Percentiles rank a stretch among this genome's conserved stretches.
phyloP scores from a whole-genome alignment of 106 monocot genomes.

The Dendrobium nobile region DNA sequence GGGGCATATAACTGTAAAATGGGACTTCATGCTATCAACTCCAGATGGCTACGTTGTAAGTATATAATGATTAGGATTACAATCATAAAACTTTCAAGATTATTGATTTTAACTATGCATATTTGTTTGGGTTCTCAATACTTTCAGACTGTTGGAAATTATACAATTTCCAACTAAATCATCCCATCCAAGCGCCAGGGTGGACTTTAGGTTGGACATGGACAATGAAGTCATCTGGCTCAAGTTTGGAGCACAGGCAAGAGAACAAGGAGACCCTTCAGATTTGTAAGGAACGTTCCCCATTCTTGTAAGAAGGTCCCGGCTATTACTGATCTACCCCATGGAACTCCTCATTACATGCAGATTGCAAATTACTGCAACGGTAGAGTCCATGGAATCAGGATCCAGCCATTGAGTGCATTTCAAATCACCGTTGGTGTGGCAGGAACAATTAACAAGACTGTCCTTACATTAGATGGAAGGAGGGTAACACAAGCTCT shows the following conservation, averaged over 20 bases:
- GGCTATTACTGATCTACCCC: constrained; percentile 40
- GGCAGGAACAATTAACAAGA: constrained; percentile 57
- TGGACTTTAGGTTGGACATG: constrained; percentile 58
- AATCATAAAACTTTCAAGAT: not conserved
- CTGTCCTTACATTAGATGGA: constrained; percentile 40
- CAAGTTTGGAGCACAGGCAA: constrained; percentile 47
- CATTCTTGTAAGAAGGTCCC: constrained; percentile 53
- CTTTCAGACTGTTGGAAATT: constrained; percentile 51
- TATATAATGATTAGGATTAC: not conserved
- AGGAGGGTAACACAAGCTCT: constrained; percentile 78
- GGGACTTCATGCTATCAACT: constrained; percentile 49
- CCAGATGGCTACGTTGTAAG: constrained; percentile 57
- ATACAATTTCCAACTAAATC: constrained; percentile 60
- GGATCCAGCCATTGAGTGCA: constrained; percentile 42
- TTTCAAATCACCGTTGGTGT: constrained; percentile 57
- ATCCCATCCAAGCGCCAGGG: constrained; percentile 59
- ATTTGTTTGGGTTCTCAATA: not conserved
- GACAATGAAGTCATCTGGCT: constrained; percentile 61
- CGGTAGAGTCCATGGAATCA: constrained; percentile 54
- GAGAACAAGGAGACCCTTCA: constrained; percentile 55
- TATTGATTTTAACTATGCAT: not conserved
- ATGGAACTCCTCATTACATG: constrained; percentile 18
- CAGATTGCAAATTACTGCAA: constrained; percentile 63
- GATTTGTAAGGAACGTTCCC: constrained; percentile 37
- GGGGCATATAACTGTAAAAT: constrained; percentile 54